A percentile compares a stretch with the other conserved stretches of the same genome.
These are phyloP conservation scores for Pythium sukuiense DNA, from an alignment of 352 stramenopile genomes.

Conservation along the genomic window DNA sequence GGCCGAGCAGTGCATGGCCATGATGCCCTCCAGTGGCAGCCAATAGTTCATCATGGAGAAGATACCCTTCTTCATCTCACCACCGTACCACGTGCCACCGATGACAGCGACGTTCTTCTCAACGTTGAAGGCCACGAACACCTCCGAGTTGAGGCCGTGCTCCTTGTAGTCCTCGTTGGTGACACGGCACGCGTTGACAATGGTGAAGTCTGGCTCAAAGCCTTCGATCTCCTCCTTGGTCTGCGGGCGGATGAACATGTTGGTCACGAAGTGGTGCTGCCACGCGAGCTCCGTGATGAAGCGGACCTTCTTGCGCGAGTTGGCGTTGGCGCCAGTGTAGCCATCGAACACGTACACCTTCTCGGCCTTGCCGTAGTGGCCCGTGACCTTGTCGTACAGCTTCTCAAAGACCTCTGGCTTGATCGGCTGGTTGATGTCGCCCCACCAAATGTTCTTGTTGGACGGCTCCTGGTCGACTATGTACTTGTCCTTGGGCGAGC, in stretches of 20 bases:
- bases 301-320: conserved; percentile 53
- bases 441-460: conserved; percentile 51
- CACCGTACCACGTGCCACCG: conserved; percentile 61
- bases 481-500: conserved; percentile 85
- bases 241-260: conserved; percentile 71
- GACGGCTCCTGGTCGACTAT: conserved; percentile 53
- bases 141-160: conserved; percentile 54
- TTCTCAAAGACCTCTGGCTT: conserved; percentile 49
- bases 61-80: conserved; percentile 75
- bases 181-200: conserved; percentile 66
- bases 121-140: conserved; percentile 73
- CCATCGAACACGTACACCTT: conserved; percentile 64
- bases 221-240: conserved; percentile 46
- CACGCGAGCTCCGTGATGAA: conserved; percentile 60
- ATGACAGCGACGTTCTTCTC: conserved; percentile 60
- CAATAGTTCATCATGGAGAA: conserved; percentile 77
- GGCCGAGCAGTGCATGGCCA: conserved; percentile 61
- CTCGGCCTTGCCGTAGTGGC: conserved; percentile 48
- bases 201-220: conserved; percentile 61
- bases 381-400: conserved; percentile 45
- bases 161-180: conserved; percentile 55
- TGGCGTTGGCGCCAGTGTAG: conserved; percentile 58
- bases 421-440: conserved; percentile 53
- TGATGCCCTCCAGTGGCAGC: conserved; percentile 55
- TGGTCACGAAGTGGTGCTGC: conserved; percentile 69